A percentile compares a stretch with the other conserved stretches of the same genome.
phyloP scores from a whole-genome alignment of 1,139 yeast species.

The Trichomonascaceae sp. region DNA sequence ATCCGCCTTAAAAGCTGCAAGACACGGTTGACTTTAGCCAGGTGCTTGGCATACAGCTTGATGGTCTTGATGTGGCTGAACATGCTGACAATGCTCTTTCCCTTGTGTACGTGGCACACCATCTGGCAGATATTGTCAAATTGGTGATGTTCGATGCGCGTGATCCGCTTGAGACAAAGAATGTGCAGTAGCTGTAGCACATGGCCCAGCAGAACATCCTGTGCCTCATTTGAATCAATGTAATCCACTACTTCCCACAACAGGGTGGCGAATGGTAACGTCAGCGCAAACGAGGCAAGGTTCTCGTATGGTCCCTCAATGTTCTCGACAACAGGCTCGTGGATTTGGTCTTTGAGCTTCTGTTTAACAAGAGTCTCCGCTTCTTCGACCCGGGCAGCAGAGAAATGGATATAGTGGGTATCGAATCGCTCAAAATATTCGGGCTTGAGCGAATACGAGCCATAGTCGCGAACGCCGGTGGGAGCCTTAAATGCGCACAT shows the following conservation, averaged over 20 bases:
- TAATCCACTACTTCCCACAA: slow-evolving; percentile 13
- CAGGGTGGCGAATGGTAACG: slow-evolving; percentile 23
- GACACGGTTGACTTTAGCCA: slow-evolving; percentile 9
- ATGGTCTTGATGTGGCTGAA: neutral
- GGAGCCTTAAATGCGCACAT: slow-evolving; percentile 57
- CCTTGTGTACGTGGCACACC: neutral
- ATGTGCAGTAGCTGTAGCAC: slow-evolving; percentile 60
- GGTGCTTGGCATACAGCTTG: neutral
- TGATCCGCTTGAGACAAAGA: slow-evolving; percentile 28
- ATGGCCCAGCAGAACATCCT: slow-evolving; percentile 46
- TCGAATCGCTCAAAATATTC: slow-evolving; percentile 45
- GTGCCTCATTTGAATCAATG: slow-evolving; percentile 25
- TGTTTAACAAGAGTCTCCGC: slow-evolving; percentile 44
- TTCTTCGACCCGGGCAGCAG: slow-evolving; percentile 71
- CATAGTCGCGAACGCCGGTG: slow-evolving; percentile 47
- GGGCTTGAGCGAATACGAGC: slow-evolving; percentile 54
- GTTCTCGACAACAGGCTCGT: slow-evolving; percentile 24
- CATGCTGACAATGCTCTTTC: neutral
- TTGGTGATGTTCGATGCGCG: neutral
- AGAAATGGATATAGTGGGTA: slow-evolving; percentile 71
- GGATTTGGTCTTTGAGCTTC: slow-evolving; percentile 21
- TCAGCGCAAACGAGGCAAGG: slow-evolving; percentile 23
- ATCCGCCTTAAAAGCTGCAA: slow-evolving; percentile 5
- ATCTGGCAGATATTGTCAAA: neutral
- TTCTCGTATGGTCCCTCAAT: slow-evolving; percentile 23